Conservation (phyloP, 176 grass and related monocot species). For the Canna indica region DNA sequence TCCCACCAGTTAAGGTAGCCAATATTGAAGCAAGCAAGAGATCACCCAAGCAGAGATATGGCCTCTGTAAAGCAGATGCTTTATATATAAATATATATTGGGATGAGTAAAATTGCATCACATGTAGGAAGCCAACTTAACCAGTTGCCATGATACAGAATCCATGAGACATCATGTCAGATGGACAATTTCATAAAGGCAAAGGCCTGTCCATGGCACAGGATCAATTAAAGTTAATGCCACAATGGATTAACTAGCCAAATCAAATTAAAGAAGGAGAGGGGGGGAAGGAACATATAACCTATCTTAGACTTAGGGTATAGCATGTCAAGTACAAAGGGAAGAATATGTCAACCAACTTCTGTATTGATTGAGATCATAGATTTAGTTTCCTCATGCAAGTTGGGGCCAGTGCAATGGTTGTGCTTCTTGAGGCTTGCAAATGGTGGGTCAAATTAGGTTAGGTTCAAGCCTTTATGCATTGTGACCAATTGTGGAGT, state of each 20-base stretch:
- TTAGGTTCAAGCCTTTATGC: background rate
- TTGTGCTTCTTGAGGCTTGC: background rate
- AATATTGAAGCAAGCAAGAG: background rate
- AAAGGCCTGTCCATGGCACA: background rate
- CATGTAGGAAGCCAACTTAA: conserved; percentile 10
- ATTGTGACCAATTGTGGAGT: background rate
- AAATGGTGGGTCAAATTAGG: background rate
- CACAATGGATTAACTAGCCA: background rate
- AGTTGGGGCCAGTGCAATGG: background rate
- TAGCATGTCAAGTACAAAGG: background rate
- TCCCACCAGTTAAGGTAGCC: background rate
- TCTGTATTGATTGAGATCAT: background rate
- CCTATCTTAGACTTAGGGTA: background rate
- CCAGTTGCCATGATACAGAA: conserved; percentile 7
- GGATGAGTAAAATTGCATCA: background rate
- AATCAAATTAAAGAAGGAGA: background rate
- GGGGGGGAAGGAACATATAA: background rate
- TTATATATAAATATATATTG: background rate
- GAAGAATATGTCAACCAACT: background rate
- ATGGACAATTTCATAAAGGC: background rate
- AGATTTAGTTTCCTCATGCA: background rate
- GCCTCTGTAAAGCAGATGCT: background rate
- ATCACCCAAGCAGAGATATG: background rate
- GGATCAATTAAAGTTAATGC: background rate
- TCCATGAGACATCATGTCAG: conserved; percentile 3